Evolutionary conservation across 495 filamentous ascomycete genomes (phyloP).

Genomic region (Penicillium desertorum): DNA sequence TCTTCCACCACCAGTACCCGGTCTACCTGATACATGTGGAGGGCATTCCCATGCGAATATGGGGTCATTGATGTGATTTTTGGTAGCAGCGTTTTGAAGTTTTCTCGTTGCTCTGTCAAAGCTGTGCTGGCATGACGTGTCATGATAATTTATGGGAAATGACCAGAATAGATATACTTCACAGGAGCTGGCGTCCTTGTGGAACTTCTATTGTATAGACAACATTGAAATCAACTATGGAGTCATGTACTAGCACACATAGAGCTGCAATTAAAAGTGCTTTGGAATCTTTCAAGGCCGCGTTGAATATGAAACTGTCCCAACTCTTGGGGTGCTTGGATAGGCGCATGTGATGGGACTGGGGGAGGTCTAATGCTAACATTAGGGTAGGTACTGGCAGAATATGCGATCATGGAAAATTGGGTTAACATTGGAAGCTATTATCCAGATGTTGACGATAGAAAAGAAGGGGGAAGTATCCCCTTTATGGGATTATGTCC

Average conservation of each 20-base stretch:
- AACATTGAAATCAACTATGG: neutral
- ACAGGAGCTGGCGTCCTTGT: conserved; percentile 19
- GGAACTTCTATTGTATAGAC: neutral
- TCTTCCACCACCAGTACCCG: conserved; percentile 15
- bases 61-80: conserved; percentile 13
- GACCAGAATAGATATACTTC: conserved; percentile 27
- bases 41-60: conserved; percentile 23
- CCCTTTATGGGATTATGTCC: neutral
- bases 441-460: neutral
- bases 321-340: neutral
- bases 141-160: conserved; percentile 29
- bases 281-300: neutral
- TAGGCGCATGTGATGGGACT: neutral
- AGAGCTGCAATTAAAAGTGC: neutral
- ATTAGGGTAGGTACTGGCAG: neutral
- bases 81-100: neutral
- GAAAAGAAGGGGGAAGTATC: no score
- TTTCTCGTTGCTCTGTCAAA: neutral
- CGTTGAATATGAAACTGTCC: neutral
- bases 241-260: neutral
- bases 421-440: neutral
- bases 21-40: neutral
- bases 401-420: neutral
- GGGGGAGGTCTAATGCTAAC: neutral
- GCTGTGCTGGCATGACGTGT: conserved; percentile 13